A percentile compares a stretch with the other conserved stretches of the same genome.
Evolutionary conservation across 2,329 filamentous ascomycete genomes (phyloP).

Genomic region (Trichophyton mentagrophytes): DNA sequence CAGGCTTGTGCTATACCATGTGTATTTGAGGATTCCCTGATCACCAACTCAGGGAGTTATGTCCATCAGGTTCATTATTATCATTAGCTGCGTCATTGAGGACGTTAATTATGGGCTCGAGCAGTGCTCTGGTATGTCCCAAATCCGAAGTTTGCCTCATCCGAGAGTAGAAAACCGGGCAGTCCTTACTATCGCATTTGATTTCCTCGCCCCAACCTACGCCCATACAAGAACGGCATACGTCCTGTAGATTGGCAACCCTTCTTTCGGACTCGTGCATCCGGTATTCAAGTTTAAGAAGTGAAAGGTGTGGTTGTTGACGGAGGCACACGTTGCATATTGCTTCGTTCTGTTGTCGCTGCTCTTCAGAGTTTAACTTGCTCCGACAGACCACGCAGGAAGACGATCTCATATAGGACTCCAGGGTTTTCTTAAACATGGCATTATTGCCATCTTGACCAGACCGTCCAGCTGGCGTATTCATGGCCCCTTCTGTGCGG

Average conservation of each 20-base stretch:
- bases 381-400: constrained; percentile 64
- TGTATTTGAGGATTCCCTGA: no score
- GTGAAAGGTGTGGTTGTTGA: constrained; percentile 39
- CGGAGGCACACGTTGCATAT: constrained; percentile 29
- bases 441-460: constrained; percentile 5
- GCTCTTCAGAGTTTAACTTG: constrained; percentile 35
- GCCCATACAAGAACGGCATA: constrained; percentile 72
- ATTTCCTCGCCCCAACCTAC: constrained; percentile 62
- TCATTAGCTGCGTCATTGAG: constrained; percentile 19
- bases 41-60: not conserved
- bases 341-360: constrained; percentile 21
- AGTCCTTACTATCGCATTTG: constrained; percentile 81
- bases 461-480: not conserved
- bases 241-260: constrained; percentile 49
- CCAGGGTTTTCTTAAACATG: constrained; percentile 56
- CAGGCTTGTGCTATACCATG: no score
- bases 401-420: constrained; percentile 77
- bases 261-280: constrained; percentile 52
- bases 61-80: not conserved
- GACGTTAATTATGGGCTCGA: constrained; percentile 27
- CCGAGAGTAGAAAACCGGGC: constrained; percentile 68
- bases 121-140: constrained; percentile 24
- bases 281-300: constrained; percentile 51
- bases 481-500: constrained; percentile 37
- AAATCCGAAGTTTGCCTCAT: constrained; percentile 27